Evolutionary conservation across 345 rosid species (phyloP).

Genomic region (Clausena lansium): DNA sequence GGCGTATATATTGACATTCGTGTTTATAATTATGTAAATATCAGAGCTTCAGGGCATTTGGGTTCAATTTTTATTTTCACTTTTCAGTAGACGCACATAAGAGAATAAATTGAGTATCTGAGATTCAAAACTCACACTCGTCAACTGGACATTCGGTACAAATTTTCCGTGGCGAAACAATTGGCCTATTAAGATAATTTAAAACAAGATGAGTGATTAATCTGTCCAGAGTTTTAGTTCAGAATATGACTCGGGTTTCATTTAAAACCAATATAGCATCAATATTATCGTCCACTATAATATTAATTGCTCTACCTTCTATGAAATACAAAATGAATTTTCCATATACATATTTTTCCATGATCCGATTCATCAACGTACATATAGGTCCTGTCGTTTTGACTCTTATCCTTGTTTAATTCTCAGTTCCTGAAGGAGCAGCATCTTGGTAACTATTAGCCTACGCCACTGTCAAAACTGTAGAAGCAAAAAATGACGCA

Average conservation of each 20-base stretch:
- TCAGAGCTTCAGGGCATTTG: constrained; percentile 12
- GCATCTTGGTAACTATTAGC: neutral
- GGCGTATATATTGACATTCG: constrained; percentile 17
- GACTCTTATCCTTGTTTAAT: neutral
- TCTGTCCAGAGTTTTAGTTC: too few relatives aligned
- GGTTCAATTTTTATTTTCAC: constrained; percentile 4
- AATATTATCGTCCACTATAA: neutral
- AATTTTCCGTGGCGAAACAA: neutral
- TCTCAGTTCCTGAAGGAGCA: neutral
- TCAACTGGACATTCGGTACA: neutral
- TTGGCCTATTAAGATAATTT: neutral
- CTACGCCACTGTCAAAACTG: neutral
- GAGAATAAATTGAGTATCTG: neutral
- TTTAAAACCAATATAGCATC: neutral
- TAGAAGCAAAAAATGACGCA: neutral
- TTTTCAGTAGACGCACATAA: neutral
- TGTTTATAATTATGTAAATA: constrained; percentile 34
- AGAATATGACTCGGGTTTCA: neutral
- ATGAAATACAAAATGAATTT: too few relatives aligned
- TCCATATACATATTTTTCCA: too few relatives aligned
- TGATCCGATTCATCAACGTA: neutral
- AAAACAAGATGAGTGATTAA: too few relatives aligned
- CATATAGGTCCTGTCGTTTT: neutral
- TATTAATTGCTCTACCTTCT: too few relatives aligned
- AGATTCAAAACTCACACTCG: neutral